These are phyloP conservation scores for Vigna hirtella DNA, from an alignment of 306 rosid species.

Conservation along the genomic window DNA sequence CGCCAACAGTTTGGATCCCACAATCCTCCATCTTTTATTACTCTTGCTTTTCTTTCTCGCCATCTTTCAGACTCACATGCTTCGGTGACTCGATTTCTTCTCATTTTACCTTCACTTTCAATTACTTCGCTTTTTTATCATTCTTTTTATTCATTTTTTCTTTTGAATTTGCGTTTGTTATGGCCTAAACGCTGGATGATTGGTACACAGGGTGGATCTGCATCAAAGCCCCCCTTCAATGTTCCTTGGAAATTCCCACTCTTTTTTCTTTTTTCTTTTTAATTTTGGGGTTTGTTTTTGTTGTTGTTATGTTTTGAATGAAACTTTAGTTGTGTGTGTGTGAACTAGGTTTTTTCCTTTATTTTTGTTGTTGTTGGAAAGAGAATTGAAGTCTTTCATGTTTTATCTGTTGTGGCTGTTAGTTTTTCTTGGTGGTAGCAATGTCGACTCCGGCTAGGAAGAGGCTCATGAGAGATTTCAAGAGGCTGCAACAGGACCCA, in stretches of 20 bases:
- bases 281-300: conserved; percentile 13
- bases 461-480: conserved; percentile 97
- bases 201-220: conserved; percentile 31
- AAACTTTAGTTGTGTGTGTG: background rate
- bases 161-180: conserved; percentile 5
- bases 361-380: background rate
- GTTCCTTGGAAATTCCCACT: background rate
- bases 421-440: conserved; percentile 56
- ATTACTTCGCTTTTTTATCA: background rate
- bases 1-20: conserved; percentile 43
- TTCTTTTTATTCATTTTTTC: background rate
- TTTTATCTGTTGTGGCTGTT: background rate
- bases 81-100: conserved; percentile 37
- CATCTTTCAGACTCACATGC: conserved; percentile 10
- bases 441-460: conserved; percentile 98
- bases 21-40: background rate
- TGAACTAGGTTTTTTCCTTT: background rate
- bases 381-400: background rate
- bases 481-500: conserved; percentile 98
- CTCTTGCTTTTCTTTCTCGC: background rate
- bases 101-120: background rate
- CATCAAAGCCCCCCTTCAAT: conserved; percentile 35
- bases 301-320: background rate
- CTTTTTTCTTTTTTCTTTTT: background rate
- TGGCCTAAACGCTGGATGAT: background rate